Evolutionary conservation across 768 basidiomycete species (phyloP), one percentile per base, ranked within the genome.

Genomic region (Suillus clintonianus): DNA sequence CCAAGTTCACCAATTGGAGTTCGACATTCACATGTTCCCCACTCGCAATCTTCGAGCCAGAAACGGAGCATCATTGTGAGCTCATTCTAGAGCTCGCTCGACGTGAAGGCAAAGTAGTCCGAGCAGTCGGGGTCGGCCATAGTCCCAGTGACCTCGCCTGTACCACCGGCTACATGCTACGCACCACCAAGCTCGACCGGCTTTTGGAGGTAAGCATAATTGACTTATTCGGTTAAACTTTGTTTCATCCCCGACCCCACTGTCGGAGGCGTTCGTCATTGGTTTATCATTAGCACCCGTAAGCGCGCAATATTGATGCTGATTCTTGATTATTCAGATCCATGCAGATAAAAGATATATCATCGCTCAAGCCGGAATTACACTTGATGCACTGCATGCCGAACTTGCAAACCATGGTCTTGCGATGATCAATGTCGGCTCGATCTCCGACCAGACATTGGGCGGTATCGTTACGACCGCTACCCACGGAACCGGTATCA

Each of bases 371-470:
- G 90, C 86, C 5, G 94, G 94, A 24, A 89, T 95, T 73, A 88
- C 85, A 5, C 87, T 98, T 62, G 81, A 89, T 62, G 80, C 84
- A 57, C 83, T 98, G 5, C 94, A 97, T 67, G 78, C 75, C 27
- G 81, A 82, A 17, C 89, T 99, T 61, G 85, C 82, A 55, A 74
- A 78, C 14, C 79, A 89, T 69, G 82, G 83, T 39, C 85, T 98
- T 37, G 96, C 95, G 43, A 89, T 99, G 86, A 88, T 85, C 71
- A 97, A 92, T 76, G 83, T 98, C 65, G 97, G 97, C 41, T 96
- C 95, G 34, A 98, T 99, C 70, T 97, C 95, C 41, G 95, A 97
- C 74, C 97, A 98, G 76, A 94, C 95, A 4, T 83, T 99, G 67
- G 96, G 87, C 32, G 97, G 97, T 50, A 86, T 95, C 69, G 83